phyloP scores from a whole-genome alignment of 2,329 filamentous ascomycete species.

The Colletotrichum sansevieriae region DNA sequence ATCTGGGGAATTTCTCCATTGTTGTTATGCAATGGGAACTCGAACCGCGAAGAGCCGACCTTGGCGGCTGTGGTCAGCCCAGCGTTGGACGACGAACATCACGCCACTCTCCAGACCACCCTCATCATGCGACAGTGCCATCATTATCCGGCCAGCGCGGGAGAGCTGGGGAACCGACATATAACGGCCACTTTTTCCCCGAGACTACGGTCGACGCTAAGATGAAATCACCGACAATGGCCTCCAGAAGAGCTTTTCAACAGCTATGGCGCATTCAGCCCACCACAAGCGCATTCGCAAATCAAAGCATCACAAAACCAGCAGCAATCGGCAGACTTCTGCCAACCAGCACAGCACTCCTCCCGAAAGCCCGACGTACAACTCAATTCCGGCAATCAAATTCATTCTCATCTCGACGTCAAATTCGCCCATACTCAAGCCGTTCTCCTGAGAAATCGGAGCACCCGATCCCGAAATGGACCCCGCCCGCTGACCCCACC shows the following conservation, averaged over 20 bases:
- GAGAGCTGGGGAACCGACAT: neutral
- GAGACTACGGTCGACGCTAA: neutral
- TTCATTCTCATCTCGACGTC: conserved; percentile 25
- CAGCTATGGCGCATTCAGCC: conserved; percentile 35
- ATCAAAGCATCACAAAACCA: conserved; percentile 12
- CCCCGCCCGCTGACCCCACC: conserved; percentile 46
- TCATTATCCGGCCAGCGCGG: conserved; percentile 30
- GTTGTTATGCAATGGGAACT: conserved; percentile 16
- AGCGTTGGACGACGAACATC: conserved; percentile 39
- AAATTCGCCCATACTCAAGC: conserved; percentile 32
- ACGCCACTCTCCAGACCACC: conserved; percentile 28
- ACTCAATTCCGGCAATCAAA: conserved; percentile 26
- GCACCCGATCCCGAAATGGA: conserved; percentile 43
- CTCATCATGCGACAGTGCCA: conserved; percentile 37
- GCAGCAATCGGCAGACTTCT: conserved; percentile 7
- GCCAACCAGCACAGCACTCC: neutral
- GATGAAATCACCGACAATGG: conserved; percentile 15
- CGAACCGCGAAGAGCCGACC: conserved; percentile 21
- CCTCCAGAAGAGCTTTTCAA: conserved; percentile 29
- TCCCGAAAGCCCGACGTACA: conserved; percentile 25
- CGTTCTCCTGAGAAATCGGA: conserved; percentile 8
- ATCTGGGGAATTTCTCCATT: conserved; percentile 25
- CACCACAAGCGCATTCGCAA: conserved; percentile 13
- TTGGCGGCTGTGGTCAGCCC: conserved; percentile 34
- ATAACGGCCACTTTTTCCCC: conserved; percentile 17